phyloP scores from a whole-genome alignment of 2,329 filamentous ascomycete species.

The Atkinsonella texensis region DNA sequence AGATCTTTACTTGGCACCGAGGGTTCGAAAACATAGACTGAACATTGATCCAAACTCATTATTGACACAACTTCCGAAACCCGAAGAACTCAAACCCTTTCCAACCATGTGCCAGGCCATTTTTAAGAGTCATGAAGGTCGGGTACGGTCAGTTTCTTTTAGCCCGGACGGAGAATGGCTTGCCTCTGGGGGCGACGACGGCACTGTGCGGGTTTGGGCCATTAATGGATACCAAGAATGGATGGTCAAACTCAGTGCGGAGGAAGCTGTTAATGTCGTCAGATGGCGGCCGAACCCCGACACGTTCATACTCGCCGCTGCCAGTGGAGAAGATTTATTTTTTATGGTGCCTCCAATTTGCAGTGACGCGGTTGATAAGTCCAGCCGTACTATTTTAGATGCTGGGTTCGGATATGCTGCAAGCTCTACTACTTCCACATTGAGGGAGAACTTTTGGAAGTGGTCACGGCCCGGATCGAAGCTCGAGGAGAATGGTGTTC shows the following conservation, averaged over 20 bases:
- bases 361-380: conserved; percentile 60
- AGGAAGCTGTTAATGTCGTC: conserved; percentile 73
- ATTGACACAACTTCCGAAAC: conserved; percentile 82
- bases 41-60: conserved; percentile 94
- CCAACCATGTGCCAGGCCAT: conserved; percentile 80
- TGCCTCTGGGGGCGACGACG: conserved; percentile 89
- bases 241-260: conserved; percentile 65
- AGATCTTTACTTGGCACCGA: conserved; percentile 87
- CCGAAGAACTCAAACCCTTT: conserved; percentile 89
- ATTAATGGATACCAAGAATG: conserved; percentile 82
- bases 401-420: conserved; percentile 91
- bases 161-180: conserved; percentile 79
- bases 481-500: conserved; percentile 66
- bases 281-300: conserved; percentile 82
- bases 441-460: conserved; percentile 65
- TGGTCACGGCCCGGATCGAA: conserved; percentile 71
- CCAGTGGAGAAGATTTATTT: conserved; percentile 74
- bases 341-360: conserved; percentile 68
- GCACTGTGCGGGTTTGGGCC: conserved; percentile 84
- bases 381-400: conserved; percentile 66
- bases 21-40: conserved; percentile 82
- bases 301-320: conserved; percentile 68
- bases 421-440: conserved; percentile 42
- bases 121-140: conserved; percentile 78
- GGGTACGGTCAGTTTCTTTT: conserved; percentile 72